Evolutionary conservation across 177 flowering plant species (phyloP), one percentile per base, ranked within the genome.

Genomic region (Telopea speciosissima): DNA sequence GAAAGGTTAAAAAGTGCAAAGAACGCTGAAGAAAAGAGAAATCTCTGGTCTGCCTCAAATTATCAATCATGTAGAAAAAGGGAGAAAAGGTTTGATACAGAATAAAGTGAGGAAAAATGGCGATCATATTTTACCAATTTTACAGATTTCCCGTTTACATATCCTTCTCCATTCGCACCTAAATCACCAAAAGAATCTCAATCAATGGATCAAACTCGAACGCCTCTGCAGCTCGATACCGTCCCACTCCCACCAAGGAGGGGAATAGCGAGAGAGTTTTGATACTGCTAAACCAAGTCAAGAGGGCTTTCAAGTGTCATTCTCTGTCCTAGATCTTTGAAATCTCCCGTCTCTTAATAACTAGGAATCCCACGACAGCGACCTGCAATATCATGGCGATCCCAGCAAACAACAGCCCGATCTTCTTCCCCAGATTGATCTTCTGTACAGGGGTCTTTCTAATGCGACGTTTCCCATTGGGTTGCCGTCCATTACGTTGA

Each of bases 361-460:
- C 81, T 72, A 90, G 79, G 78, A 86, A 83, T 8, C 81, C 86
- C 31, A 76, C 83, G 5, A 85, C 85, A 52, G 72, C 79, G 36
- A 88, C 63, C 76, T 91, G 97, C 77, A 91, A 67, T 31, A 79
- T 66, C 31, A 74, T 84, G 0, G 80, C 90, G 31, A 88, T 75
- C 6, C 85, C 90, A 21, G 73, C 73, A 70, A 91, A 91, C 60
- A 84, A 33, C 45, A 88, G 31, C 52, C 97, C 97, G 14, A 91
- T 75, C 69, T 81, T 87, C 81, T 87, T 80, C 78, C 92, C 93
- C 24, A 64, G 36, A 59, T 86, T 86, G 42, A 79, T 65, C 79
- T 76, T 74, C 24, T 70, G 65, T 2, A 36, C 66, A 11, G 63
- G 28, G 65, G 16, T 25, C 61, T 26, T 65, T 49, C 62, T 44